Evolutionary conservation across 139 green algal species (phyloP), one percentile per base, ranked within the genome.

Genomic region (Spirogloea muscicola): DNA sequence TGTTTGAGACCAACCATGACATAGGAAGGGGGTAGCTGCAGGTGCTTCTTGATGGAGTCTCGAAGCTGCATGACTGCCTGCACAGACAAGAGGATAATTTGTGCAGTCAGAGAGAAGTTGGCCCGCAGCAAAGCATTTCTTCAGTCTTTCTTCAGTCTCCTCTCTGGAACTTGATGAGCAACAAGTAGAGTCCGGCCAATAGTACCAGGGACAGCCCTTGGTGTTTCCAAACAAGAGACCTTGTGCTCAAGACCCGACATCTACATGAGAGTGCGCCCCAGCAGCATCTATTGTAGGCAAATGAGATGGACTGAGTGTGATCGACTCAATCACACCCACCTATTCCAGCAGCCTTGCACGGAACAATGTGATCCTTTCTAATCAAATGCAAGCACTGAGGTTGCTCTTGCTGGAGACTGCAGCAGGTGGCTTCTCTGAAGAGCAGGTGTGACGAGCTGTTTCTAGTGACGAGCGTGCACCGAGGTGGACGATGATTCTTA

Each of bases 11-110:
- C 21, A 55, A n/a, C n/a, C 52, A 70, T 72, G 13, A 68, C 13
- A 18, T 74, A 74, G 7, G 25, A n/a, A 10, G 65, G 57, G 10
- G 65, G 65, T 41, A 74, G 57, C 49, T 72, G 65, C 68, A 74
- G 65, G 39, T 74, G 65, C 13, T 72, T 71, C 57, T 70, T 68
- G 57, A 74, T 74, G 13, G 65, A 74, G 7, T 74, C 65, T 7
- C 39, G 37, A 31, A 74, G 13, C 7, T 42, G 49, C 49, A 74
- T 74, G 6, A 67, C 37, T 5, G 37, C 65, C 65, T 74, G 65
- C 6, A 5, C 6, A 5, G 40, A 55, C n/a, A 55, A 55, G n/a
- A n/a, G n/a, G n/a, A n/a, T n/a, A n/a, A n/a, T n/a, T n/a, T n/a
- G n/a, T n/a, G n/a, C n/a, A n/a, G n/a, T n/a, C n/a, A n/a, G n/a